Evolutionary conservation across 75 land plant species (phyloP).

Genomic region (Azolla pinnata): DNA sequence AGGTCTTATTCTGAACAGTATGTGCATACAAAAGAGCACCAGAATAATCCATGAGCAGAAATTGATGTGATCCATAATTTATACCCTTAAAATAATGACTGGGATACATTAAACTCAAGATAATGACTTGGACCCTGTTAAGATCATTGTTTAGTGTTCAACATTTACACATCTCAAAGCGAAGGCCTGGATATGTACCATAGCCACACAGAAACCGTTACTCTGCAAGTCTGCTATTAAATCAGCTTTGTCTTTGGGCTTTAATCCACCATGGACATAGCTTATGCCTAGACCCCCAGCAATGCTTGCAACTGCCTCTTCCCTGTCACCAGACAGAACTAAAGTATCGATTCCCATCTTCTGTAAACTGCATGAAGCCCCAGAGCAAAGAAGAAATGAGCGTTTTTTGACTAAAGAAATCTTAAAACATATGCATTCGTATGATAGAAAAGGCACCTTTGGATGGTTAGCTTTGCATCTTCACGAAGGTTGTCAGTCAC

Average conservation of each 20-base stretch:
- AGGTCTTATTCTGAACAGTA: no score
- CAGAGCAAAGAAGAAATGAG: slow-evolving; percentile 4
- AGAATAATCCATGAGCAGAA: neutral
- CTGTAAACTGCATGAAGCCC: slow-evolving; percentile 42
- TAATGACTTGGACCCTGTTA: no score
- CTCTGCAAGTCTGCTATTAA: slow-evolving; percentile 51
- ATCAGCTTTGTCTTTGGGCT: slow-evolving; percentile 58
- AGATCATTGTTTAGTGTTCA: no score
- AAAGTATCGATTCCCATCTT: slow-evolving; percentile 56
- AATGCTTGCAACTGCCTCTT: slow-evolving; percentile 84
- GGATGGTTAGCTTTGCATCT: slow-evolving; percentile 68
- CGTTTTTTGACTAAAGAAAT: slow-evolving; percentile 3
- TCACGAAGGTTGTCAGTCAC: slow-evolving; percentile 66
- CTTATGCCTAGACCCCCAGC: slow-evolving; percentile 62
- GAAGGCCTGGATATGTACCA: slow-evolving; percentile 32
- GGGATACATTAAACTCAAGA: no score
- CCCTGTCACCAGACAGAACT: slow-evolving; percentile 92
- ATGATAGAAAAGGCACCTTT: slow-evolving; percentile 29
- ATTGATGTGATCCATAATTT: no score
- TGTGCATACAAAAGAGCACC: neutral
- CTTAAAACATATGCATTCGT: neutral
- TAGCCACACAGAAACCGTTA: slow-evolving; percentile 66
- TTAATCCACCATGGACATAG: slow-evolving; percentile 39
- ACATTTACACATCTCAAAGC: no score
- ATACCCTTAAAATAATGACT: no score